These are phyloP conservation scores for Lichtheimia hyalospora DNA, from an alignment of 371 early-diverging fungal genomes.

Conservation along the genomic window DNA sequence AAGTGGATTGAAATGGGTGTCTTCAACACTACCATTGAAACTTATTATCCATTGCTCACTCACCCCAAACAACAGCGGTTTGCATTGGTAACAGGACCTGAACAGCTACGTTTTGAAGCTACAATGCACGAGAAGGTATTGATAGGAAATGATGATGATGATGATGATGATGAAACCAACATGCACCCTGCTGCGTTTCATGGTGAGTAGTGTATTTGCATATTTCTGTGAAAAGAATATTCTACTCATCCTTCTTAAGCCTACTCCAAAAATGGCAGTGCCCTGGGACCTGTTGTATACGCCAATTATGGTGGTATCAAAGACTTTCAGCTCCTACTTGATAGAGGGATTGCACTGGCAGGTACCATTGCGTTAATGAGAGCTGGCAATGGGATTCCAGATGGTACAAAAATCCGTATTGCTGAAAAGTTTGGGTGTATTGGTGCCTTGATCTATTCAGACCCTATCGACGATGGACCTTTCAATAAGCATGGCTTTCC, in stretches of 20 bases:
- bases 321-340: conserved; percentile 54
- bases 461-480: conserved; percentile 28
- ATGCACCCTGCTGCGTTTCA: conserved; percentile 39
- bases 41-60: conserved; percentile 62
- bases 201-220: neutral
- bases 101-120: conserved; percentile 50
- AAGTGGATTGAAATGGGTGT: conserved; percentile 54
- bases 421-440: conserved; percentile 60
- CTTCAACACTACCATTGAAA: conserved; percentile 46
- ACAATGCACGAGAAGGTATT: conserved; percentile 53
- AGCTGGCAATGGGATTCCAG: conserved; percentile 59
- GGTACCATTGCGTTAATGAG: conserved; percentile 63
- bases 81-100: conserved; percentile 49
- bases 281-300: conserved; percentile 63
- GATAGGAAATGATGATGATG: conserved; percentile 62
- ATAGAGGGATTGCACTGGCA: conserved; percentile 43
- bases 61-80: conserved; percentile 55
- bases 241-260: conserved; percentile 10
- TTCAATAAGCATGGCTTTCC: conserved; percentile 28
- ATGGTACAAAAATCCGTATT: conserved; percentile 61
- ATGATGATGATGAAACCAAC: conserved; percentile 59
- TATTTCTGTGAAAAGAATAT: conserved; percentile 25
- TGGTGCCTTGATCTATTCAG: conserved; percentile 52
- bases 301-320: conserved; percentile 64
- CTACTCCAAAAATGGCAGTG: conserved; percentile 63